These are phyloP conservation scores for Taphrina sp. DNA, from an alignment of 1,139 yeast genomes.

Conservation along the genomic window DNA sequence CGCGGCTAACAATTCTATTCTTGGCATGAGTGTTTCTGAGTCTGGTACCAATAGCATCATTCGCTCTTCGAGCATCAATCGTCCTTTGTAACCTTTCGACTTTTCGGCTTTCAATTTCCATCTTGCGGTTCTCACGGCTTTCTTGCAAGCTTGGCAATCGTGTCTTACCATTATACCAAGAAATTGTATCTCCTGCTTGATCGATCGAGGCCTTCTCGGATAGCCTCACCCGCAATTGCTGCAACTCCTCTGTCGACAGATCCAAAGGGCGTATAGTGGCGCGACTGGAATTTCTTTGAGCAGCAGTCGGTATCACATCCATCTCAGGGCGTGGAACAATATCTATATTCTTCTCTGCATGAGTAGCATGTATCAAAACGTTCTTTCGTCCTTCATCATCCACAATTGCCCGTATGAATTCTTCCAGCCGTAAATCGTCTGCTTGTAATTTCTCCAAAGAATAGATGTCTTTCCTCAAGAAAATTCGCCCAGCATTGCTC, in stretches of 20 bases:
- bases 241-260: not conserved
- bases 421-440: not conserved
- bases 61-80: not conserved
- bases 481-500: not conserved
- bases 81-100: not conserved
- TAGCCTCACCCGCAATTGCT: constrained; percentile 2
- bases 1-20: not conserved
- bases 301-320: constrained; percentile 10
- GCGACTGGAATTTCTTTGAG: not conserved
- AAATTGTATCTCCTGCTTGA: not conserved
- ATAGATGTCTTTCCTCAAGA: constrained; percentile 3
- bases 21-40: no score
- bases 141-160: not conserved
- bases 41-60: not conserved
- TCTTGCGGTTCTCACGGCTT: not conserved
- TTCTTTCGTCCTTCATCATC: constrained; percentile 1
- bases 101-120: not conserved
- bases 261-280: not conserved
- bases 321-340: constrained; percentile 17
- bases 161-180: constrained; percentile 6
- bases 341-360: not conserved
- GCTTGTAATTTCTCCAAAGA: not conserved
- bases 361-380: not conserved
- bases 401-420: not conserved
- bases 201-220: not conserved